Base-by-base conservation (phyloP, 257 asterid species). In the Ilex asprella region DNA sequence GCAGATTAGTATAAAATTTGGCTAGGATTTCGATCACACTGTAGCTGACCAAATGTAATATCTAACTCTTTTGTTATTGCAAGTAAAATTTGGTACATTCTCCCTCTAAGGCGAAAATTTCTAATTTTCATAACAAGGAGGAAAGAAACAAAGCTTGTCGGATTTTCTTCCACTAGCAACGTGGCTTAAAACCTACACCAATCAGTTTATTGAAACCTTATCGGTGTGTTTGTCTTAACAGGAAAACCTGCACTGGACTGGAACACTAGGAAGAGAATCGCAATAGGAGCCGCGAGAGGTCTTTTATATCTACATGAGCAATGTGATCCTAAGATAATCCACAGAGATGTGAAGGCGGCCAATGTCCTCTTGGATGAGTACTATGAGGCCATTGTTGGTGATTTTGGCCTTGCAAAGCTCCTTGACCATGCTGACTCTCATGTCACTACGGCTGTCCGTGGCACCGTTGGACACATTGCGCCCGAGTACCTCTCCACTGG, bases 301-400 rank as follows among this genome's bases (percentile, higher is more conserved):
- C 86, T 93, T 5, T 70, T 89, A 2, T 93, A 93, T 61, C 91
- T 92, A 16, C 99, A 92, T 54, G 97, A 92, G 75, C 99, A 92
- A 73, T 92, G 99, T 65, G 99, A 92, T 82, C 99, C 99, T 11
- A 92, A 92, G 83, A 89, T 92, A 54, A 89, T 92, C 61, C 99
- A 92, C 65, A 77, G 99, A 65, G 99, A 92, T 29, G 97, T 92
- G 14, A 92, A 92, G 87, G 99, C 99, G 3, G 99, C 97, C 2
- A 92, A 92, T 32, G 83, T 89, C 63, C 82, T 92, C 16, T 69
- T 92, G 1, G 99, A 92, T 35, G 99, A 92, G 58, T 84, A 53
- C 73, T 84, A 52, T 39, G 99, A 89, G 71, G 96, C 99, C 12
- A 72, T 92, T 46, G 96, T 92, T 12, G 99, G 99, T 32, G 99